Base-by-base conservation (phyloP, 148 eudicot species). In the Linanthus parryae region DNA sequence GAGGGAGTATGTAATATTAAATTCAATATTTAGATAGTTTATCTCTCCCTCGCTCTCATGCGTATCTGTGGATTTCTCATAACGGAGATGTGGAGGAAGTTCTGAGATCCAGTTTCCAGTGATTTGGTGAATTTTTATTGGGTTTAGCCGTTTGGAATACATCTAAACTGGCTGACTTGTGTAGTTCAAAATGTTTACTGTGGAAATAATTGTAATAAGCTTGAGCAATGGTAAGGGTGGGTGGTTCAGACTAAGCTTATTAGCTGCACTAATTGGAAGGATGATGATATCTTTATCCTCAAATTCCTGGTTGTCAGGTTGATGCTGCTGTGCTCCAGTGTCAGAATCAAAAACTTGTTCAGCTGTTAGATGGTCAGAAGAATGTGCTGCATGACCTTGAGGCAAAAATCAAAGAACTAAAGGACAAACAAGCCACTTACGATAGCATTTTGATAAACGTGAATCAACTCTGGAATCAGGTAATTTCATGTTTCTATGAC, bases 341-440 rank as follows among this genome's bases (percentile, higher is more conserved):
- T 69, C 88, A 88, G 66, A 94, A 94, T 76, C 99, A 94, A 59
- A 73, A 70, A 49, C 95, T 94, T 29, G 91, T 87, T 34, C 95
- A 94, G 54, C 96, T 82, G 67, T 64, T 94, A 62, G 99, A 94
- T 26, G 66, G 53, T 24, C 94, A 84, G 69, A 88, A 84, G 76
- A 83, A 84, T 56, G 85, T 79, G 69, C 54, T 94, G 57, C 88
- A 75, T 57, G 91, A 77, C 64, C 95, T 88, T 57, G 95, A 84
- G 68, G 65, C 59, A 38, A 94, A 84, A 62, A 78, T 84, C 21
- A 66, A 77, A 68, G 91, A 84, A 64, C 39, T 77, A 37, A 88
- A 73, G 68, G 85, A 75, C 49, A 76, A 77, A 41, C 99, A 94
- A 63, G 70, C 80, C 52, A 82, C 85, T 57, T 84, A 78, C 67